Base-by-base conservation (phyloP, 441 rosid species). In the Aquilaria agallochum region DNA sequence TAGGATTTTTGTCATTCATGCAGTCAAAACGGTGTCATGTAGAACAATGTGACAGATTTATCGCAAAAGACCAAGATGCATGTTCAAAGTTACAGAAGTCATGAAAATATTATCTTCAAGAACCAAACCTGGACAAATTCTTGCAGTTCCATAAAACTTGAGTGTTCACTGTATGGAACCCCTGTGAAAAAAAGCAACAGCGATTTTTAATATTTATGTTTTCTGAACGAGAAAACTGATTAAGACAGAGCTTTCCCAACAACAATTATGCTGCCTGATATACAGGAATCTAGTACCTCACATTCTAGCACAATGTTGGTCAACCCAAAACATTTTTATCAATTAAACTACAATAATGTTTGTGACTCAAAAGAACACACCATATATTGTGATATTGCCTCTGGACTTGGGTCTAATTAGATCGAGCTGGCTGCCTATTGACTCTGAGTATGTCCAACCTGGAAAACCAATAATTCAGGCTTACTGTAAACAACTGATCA, bases 141-240 rank as follows among this genome's bases (percentile, higher is more conserved):
- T 69, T 61, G 75, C 67, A 87, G 73, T 68, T 87, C 92, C 58
- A 85, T 84, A 73, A 83, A 90, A 76, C 97, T 88, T n/a, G 95
- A 87, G 74, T 85, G 97, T 79, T 90, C 95, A 58, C 92, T 90
- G 64, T 81, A 90, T 34, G 97, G 97, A 73, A 87, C 92, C 53
- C 97, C 97, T 87, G 80, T 40, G 62, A 33, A 61, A 11, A 63
- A 40, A 5, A 40, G 45, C 45, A 40, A 40, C 45, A 40, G 8
- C 5, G 9, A 40, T 40, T 10, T 20, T 7, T 7, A 40, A 6
- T 40, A 10, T 6, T 40, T 40, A 40, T 40, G 9, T 8, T 40
- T 40, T 40, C 45, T 40, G 45, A 40, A 40, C 1, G 9, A 40
- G 45, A 40, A 4, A 40, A 40, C 44, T 40, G 45, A 40, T 40